Conservation (phyloP, 78 protist species). For the Creolimax fragrantissima region DNA sequence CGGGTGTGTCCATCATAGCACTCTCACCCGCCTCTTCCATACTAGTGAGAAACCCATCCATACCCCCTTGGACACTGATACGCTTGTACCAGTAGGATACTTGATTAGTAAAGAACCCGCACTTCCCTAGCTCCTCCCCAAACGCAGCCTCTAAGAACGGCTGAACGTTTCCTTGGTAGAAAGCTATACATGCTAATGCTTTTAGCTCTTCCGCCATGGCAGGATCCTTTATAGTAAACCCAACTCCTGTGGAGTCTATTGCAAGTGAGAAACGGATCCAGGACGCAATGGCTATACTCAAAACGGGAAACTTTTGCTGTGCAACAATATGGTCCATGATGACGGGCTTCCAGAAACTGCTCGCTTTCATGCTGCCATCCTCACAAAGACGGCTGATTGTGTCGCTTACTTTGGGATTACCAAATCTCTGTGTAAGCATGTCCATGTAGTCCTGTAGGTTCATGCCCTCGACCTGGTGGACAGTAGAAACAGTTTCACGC, state of each 20-base stretch:
- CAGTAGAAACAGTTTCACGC: background rate
- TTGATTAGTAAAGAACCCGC: background rate
- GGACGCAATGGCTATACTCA: conserved; percentile 4
- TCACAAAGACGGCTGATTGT: background rate
- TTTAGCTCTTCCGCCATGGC: background rate
- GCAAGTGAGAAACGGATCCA: background rate
- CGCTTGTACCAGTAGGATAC: background rate
- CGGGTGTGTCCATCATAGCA: too few relatives aligned
- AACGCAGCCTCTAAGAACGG: background rate
- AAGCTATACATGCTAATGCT: background rate
- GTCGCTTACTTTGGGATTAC: background rate
- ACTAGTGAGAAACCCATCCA: background rate
- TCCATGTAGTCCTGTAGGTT: background rate
- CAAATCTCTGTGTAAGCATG: background rate
- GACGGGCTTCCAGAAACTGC: conserved; percentile 12
- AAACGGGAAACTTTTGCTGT: background rate
- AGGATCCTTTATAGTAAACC: background rate
- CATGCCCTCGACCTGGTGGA: background rate
- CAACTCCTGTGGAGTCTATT: background rate
- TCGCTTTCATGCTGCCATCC: conserved; percentile 3
- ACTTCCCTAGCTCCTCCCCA: background rate
- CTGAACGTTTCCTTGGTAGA: background rate
- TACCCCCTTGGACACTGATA: background rate
- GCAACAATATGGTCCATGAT: background rate
- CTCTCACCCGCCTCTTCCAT: too few relatives aligned